Evolutionary conservation across 2,329 filamentous ascomycete genomes (phyloP), one percentile per base, ranked within the genome.

Genomic region (Diaporthe batatas): DNA sequence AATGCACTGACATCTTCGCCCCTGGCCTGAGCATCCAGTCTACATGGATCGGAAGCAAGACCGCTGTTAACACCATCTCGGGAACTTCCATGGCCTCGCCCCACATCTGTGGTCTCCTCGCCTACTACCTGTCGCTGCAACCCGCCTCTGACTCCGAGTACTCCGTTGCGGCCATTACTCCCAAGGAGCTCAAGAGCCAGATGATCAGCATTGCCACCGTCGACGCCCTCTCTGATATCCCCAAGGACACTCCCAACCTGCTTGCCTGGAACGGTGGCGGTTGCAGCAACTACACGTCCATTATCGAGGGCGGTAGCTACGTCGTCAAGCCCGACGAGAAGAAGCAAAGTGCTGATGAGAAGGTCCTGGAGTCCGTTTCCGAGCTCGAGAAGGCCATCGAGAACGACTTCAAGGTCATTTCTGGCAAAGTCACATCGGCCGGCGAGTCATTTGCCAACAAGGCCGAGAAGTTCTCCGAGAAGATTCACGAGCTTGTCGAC

Each of bases 221-320:
- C 80, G 93, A 88, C 81, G 90, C 91, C 77, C 91, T 99, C 71
- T 88, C 87, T 77, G 95, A 97, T 79, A 92, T 99, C 68, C 96
- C 96, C 76, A 87, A 86, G 68, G 91, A 94, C 83, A 99, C 97
- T 78, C 91, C 91, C 83, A 99, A 99, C 90, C 88, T 98, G 81
- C 94, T 99, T 75, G 96, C 96, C 84, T 99, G 95, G 96, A 99
- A 99, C 90, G 96, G 97, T 82, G 97, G 95, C 86, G 96, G 96
- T 81, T 93, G 91, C 81, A 91, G 89, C 86, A 98, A 99, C 92
- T 98, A 94, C 91, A 89, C 90, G 75, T 87, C 93, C 79, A 98
- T 98, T 80, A 84, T 97, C 76, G 85, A 91, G 78, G 87, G 91
- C 78, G 93, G 94, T 80, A 87, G 90, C 79, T 96, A 95, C 87